Percentiles rank a stretch among this genome's conserved stretches.
phyloP scores from a whole-genome alignment of 306 rosid genomes.

The Erythrophleum fordii region DNA sequence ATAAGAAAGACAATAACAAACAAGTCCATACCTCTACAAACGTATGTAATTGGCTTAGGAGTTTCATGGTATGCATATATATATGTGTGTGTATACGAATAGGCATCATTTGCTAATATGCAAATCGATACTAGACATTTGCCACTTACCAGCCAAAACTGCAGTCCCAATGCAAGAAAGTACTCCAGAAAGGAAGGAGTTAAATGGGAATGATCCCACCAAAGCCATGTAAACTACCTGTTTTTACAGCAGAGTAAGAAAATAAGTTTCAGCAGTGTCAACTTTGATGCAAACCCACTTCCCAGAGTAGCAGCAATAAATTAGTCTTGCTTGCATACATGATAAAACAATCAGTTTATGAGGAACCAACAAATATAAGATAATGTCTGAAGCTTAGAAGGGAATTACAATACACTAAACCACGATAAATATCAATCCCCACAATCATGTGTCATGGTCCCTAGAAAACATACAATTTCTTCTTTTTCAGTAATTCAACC shows the following conservation, averaged over 20 bases:
- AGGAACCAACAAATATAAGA: background rate
- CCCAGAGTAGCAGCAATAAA: background rate
- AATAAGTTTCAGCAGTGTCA: background rate
- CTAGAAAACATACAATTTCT: background rate
- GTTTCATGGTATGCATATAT: background rate
- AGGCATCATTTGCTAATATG: background rate
- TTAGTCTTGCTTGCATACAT: background rate
- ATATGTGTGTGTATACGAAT: background rate
- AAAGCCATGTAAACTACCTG: slow-evolving; percentile 28
- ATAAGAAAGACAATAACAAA: slow-evolving; percentile 10
- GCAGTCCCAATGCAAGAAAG: slow-evolving; percentile 77
- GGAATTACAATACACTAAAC: background rate
- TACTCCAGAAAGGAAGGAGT: slow-evolving; percentile 72
- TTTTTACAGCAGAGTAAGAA: slow-evolving; percentile 48
- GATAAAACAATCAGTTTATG: background rate
- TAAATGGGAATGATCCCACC: slow-evolving; percentile 74
- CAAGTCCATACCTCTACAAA: background rate
- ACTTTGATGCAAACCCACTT: background rate
- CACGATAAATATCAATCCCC: background rate
- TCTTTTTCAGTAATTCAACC: background rate
- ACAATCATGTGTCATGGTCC: background rate
- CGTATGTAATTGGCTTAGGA: background rate
- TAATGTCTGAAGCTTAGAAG: background rate
- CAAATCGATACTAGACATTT: background rate
- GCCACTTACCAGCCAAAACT: slow-evolving; percentile 72